A percentile compares a stretch with the other conserved stretches of the same genome.
Conservation (phyloP, 805 yeast genomes). For the Barnettozyma californica region DNA sequence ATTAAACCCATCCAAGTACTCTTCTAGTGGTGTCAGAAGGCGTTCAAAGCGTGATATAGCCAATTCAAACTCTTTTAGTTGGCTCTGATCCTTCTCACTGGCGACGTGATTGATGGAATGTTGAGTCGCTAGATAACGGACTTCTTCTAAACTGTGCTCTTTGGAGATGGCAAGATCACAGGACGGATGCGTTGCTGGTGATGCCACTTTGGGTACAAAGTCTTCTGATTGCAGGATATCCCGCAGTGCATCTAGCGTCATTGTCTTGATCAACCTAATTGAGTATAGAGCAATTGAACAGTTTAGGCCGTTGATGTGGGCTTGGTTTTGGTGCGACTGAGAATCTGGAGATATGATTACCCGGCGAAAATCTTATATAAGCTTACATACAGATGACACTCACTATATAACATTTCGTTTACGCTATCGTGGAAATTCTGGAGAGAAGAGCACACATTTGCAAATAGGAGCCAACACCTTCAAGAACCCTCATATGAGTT, state of each 20-base stretch:
- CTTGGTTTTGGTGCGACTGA: neutral
- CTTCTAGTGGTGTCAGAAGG: constrained; percentile 42
- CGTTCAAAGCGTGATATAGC: constrained; percentile 20
- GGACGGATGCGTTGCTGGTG: neutral
- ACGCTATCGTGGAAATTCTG: constrained; percentile 28
- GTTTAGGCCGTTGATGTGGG: neutral
- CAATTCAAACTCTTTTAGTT: constrained; percentile 15
- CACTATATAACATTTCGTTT: too few relatives aligned
- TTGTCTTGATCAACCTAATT: neutral
- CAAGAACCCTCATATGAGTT: constrained; percentile 86
- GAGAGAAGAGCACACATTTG: constrained; percentile 84
- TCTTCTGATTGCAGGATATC: constrained; percentile 3
- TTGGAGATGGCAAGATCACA: neutral
- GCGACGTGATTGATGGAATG: constrained; percentile 8
- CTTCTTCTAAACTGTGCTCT: constrained; percentile 7
- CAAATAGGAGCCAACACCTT: constrained; percentile 84
- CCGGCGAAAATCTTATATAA: neutral
- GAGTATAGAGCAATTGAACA: neutral
- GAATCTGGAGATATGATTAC: too few relatives aligned
- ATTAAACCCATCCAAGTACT: constrained; percentile 52
- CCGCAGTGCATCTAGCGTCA: neutral
- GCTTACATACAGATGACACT: neutral
- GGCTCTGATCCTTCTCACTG: constrained; percentile 11
- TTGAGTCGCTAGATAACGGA: constrained; percentile 8
- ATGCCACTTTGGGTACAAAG: neutral